Conservation (phyloP, 1,284 basidiomycete genomes). For the Fomitopsis schrenkii region DNA sequence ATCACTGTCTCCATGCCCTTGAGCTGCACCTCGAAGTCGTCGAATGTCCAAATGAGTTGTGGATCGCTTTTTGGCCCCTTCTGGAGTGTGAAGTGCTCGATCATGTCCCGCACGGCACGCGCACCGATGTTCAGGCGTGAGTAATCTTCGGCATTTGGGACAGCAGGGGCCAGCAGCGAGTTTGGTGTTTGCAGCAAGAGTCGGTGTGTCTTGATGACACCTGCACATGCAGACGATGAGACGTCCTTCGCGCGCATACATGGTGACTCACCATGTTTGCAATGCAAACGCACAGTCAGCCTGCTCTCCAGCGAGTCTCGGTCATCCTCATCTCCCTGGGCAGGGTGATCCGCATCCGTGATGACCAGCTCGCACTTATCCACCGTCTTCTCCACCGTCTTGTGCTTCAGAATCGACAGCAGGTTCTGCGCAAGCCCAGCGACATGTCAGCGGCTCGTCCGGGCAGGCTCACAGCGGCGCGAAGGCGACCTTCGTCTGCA, state of each 20-base stretch:
- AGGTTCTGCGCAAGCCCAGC: slow-evolving; percentile 25
- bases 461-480: neutral
- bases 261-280: slow-evolving; percentile 64
- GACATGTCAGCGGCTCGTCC: neutral
- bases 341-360: slow-evolving; percentile 42
- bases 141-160: slow-evolving; percentile 49
- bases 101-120: slow-evolving; percentile 63
- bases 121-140: slow-evolving; percentile 70
- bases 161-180: slow-evolving; percentile 56
- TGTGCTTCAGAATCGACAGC: slow-evolving; percentile 68
- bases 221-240: slow-evolving; percentile 31
- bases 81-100: slow-evolving; percentile 73
- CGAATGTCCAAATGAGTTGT: slow-evolving; percentile 74
- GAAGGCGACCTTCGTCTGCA: slow-evolving; percentile 55
- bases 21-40: slow-evolving; percentile 58
- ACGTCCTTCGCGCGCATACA: slow-evolving; percentile 3
- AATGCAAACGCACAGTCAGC: slow-evolving; percentile 66
- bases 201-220: slow-evolving; percentile 76
- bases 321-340: slow-evolving; percentile 47
- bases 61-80: slow-evolving; percentile 64
- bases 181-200: slow-evolving; percentile 55
- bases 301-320: slow-evolving; percentile 65
- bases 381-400: slow-evolving; percentile 68
- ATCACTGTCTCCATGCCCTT: slow-evolving; percentile 64
- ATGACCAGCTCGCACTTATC: slow-evolving; percentile 73